Percentiles rank a stretch among this genome's conserved stretches.
phyloP scores from a whole-genome alignment of 1,284 basidiomycete genomes.

The Ustilago esculenta region DNA sequence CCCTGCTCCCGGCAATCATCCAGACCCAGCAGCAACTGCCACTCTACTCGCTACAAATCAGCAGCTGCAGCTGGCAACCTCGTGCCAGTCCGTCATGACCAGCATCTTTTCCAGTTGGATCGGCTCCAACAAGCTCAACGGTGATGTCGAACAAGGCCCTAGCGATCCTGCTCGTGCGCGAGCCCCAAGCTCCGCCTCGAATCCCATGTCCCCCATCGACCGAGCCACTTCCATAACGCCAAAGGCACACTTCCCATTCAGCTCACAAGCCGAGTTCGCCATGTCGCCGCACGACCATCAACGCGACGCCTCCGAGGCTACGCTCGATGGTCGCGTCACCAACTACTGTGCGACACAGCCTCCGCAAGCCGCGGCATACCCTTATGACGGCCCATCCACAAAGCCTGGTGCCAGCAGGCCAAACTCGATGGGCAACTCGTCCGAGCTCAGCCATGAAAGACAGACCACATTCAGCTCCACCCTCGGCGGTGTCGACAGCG shows the following conservation, averaged over 20 bases:
- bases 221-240: slow-evolving; percentile 46
- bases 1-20: too few species aligned
- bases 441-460: slow-evolving; percentile 21
- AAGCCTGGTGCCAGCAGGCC: slow-evolving; percentile 25
- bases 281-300: slow-evolving; percentile 22
- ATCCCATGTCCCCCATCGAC: slow-evolving; percentile 39
- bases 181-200: slow-evolving; percentile 20
- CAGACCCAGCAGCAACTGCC: too few species aligned
- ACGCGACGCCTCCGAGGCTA: slow-evolving; percentile 42
- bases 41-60: too few species aligned
- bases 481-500: slow-evolving; percentile 40
- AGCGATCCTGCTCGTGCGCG: slow-evolving; percentile 20
- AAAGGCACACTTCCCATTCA: slow-evolving; percentile 30
- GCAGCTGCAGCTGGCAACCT: too few species aligned
- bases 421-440: slow-evolving; percentile 8
- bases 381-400: not conserved
- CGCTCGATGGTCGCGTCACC: slow-evolving; percentile 27
- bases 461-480: slow-evolving; percentile 26
- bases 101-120: slow-evolving; percentile 43
- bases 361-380: not conserved
- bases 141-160: slow-evolving; percentile 24
- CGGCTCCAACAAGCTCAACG: slow-evolving; percentile 26
- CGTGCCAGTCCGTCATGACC: slow-evolving; percentile 16
- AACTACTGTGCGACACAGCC: not conserved
- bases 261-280: slow-evolving; percentile 12